Base-by-base conservation (phyloP, 768 basidiomycete species). In the Exsudoporus frostii region DNA sequence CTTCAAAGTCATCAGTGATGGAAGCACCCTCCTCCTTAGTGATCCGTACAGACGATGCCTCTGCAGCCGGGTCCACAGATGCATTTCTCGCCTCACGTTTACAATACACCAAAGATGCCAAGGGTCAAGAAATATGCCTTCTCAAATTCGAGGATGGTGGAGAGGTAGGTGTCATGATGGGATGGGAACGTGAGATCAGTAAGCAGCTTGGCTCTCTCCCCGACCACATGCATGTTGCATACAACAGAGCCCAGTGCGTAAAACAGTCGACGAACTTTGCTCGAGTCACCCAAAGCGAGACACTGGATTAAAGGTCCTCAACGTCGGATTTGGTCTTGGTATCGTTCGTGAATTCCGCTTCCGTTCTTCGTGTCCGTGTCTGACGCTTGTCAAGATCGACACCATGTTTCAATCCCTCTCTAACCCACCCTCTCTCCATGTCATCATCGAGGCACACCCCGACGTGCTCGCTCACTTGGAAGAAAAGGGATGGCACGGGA, bases 81-180 rank as follows among this genome's bases (percentile, higher is more conserved):
- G 75, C 79, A 4, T 98, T 93, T 66, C 74, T 99, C 19, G 66
- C 79, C 2, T 88, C 90, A 2, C 77, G 73, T 48, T 73, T 98
- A 37, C 75, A 76, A 34, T 98, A 84, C 69, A 79, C 76, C 10
- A 76, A 71, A 32, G 93, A 96, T 65, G 74, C 78, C 30, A 69
- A 79, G 33, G 92, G 89, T 2, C 92, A 94, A 68, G 88, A 92
- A 45, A 81, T 97, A 20, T 97, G 94, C 56, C 71, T 90, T 46
- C 64, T 92, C 48, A 72, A 78, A 54, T 74, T 79, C 3, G 79
- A 76, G 14, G 83, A 83, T 27, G 76, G 71, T 7, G 86, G 87
- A 58, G 88, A 93, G 54, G 81, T 95, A n/a, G 92, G 93, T 13
- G 96, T 99, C 6, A 99, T 99, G 97, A 99, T 99, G 97, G 92